phyloP scores from a whole-genome alignment of 192 early-diverging fungal genomes.

The Piromyces sp. region DNA sequence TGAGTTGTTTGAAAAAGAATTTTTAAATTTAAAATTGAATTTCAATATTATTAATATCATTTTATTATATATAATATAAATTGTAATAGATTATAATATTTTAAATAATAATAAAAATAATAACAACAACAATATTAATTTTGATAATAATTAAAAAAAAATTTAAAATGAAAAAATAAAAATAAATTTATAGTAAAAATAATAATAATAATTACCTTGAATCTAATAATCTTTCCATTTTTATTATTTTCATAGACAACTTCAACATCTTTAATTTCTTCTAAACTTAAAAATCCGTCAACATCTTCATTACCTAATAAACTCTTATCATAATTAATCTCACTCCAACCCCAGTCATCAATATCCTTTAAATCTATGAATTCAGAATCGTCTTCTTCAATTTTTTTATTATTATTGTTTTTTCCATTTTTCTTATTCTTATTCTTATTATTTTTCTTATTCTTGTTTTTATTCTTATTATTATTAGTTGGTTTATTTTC shows the following conservation, averaged over 20 bases:
- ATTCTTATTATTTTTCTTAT: not conserved
- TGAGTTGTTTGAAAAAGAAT: no score
- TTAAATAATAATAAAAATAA: no score
- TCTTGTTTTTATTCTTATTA: not conserved
- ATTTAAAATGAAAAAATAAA: no score
- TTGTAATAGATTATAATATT: no score
- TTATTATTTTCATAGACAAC: conserved; percentile 43
- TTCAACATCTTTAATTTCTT: conserved; percentile 74
- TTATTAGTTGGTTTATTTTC: not conserved
- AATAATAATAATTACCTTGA: conserved; percentile 29
- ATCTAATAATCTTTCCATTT: conserved; percentile 51
- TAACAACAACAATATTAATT: no score
- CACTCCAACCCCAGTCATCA: conserved; percentile 39
- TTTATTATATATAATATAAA: no score
- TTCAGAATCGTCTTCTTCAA: not conserved
- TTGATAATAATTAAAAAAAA: no score
- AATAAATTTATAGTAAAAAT: no score
- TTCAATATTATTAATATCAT: no score
- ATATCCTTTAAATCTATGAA: conserved; percentile 1
- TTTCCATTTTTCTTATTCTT: not conserved
- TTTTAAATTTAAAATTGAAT: no score
- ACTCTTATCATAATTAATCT: conserved; percentile 27
- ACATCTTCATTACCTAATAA: conserved; percentile 31
- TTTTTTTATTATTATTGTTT: not conserved
- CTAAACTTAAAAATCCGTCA: conserved; percentile 68